Base-by-base conservation (phyloP, 2,329 filamentous ascomycete species). In the Aspergillus nomiae region DNA sequence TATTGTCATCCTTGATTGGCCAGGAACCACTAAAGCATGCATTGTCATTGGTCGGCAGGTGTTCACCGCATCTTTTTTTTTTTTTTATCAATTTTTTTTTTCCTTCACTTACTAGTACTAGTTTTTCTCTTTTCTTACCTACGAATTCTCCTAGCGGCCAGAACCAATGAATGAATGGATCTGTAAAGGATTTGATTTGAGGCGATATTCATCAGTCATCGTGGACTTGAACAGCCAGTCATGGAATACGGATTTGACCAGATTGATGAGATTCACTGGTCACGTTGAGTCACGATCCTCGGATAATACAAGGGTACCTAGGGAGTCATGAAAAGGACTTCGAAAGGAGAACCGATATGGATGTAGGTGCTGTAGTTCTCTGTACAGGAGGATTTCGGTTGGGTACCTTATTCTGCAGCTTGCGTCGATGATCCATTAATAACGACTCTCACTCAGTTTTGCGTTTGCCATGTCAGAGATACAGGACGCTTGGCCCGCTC, bases 11-110 rank as follows among this genome's bases (percentile, higher is more conserved):
- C 12, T 34, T 72, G 65, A 74, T 74, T 75, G 73, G 71, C 28
- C 58, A 60, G 28, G 26, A 56, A 57, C 58, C 55, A 59, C 62
- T 60, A 63, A 62, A 66, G 58, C 32, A 46, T 60, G 14, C 30
- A 56, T 56, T 51, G 34, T 63, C 56, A 75, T 76, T 76, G 67
- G 74, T 56, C 65, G 67, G 61, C 58, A 36, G 36, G 50, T 60
- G 65, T 67, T 77, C 73, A 77, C 74, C 74, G 74, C 74, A 73
- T 74, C 65, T 75, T 76, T 63, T 62, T 54, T 58, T 62, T 59
- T 61, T 64, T 59, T 64, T 60, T 55, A 24, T 24, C 21, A 24
- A 24, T 63, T 57, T 56, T 60, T 54, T 56, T 60, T 65, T 60
- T 60, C 55, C 26, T 28, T 28, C 26, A 28, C 26, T 28, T 28